Base-by-base conservation (phyloP, 768 basidiomycete species). In the Wakefieldia striispora region DNA sequence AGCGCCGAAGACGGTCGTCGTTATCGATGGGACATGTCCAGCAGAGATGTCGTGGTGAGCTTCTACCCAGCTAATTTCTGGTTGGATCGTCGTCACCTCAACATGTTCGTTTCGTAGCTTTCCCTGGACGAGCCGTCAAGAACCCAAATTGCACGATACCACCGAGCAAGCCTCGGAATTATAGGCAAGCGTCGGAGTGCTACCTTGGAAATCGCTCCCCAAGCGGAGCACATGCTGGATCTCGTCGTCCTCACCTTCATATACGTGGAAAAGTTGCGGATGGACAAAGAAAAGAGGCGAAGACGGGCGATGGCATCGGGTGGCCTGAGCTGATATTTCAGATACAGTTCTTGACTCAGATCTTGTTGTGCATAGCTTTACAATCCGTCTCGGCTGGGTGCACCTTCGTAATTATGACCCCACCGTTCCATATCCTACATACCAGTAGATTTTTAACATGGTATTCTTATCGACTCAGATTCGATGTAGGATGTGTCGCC, bases 1-100 rank as follows among this genome's bases (percentile, higher is more conserved):
- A 61, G 43, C 4, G 72, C 64, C 0, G 64, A 54, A 1, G 70
- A 72, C 36, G 68, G 64, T 6, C 63, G 49, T 21, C 55, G 49
- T 38, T 72, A 71, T 35, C 57, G 60, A 40, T 73, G 72, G 72
- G 54, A 57, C 10, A 51, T 70, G 43, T 1, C 50, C 17, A 1
- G 1, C 2, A 20, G 43, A 12, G 39, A 47, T 14, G 61, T 62
- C 9, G 45, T 27, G 50, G 54, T 66, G 4, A 17, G 61, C 34
- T 13, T 20, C 11, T 0, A 31, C 24, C 26, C 8, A 1, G 51
- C 43, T 36, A n/a, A 9, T 1, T 31, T 37, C 19, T 8, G 11
- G 7, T 26, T 34, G 10, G 17, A 33, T 36, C 23, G 21, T 36
- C 23, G 21, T 47, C 1, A 7, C 51, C 47, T 55, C 11, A 54